Evolutionary conservation across 495 filamentous ascomycete genomes (phyloP).

Genomic region (Penicillium fimorum): DNA sequence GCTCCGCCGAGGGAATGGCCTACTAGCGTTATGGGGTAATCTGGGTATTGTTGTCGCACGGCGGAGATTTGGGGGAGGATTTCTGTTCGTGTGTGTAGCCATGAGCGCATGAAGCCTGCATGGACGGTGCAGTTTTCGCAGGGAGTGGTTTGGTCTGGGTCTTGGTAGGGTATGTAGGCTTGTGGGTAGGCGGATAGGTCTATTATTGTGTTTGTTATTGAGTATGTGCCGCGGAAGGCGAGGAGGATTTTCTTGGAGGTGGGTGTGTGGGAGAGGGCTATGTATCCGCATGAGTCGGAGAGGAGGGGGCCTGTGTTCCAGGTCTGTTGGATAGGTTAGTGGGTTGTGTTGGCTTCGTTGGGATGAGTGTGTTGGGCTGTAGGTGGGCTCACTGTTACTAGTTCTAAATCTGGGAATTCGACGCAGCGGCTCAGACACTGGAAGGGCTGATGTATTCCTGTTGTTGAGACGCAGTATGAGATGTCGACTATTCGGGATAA

Average conservation of each 20-base stretch:
- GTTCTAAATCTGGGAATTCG: constrained; percentile 75
- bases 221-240: constrained; percentile 95
- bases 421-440: constrained; percentile 76
- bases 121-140: constrained; percentile 91
- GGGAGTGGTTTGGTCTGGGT: constrained; percentile 29
- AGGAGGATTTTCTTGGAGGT: constrained; percentile 66
- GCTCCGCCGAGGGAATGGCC: constrained; percentile 94
- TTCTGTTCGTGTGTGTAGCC: constrained; percentile 64
- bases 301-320: constrained; percentile 89
- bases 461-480: constrained; percentile 86
- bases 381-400: constrained; percentile 56
- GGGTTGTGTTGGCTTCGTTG: constrained; percentile 3
- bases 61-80: constrained; percentile 60
- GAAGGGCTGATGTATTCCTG: constrained; percentile 81
- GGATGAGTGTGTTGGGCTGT: background rate
- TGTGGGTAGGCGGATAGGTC: constrained; percentile 88
- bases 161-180: constrained; percentile 80
- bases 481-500: constrained; percentile 88
- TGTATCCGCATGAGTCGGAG: constrained; percentile 90
- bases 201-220: constrained; percentile 81
- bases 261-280: constrained; percentile 75
- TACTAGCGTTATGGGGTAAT: constrained; percentile 72
- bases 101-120: constrained; percentile 81
- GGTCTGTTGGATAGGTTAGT: constrained; percentile 45
- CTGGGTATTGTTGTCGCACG: constrained; percentile 58